phyloP scores from a whole-genome alignment of 2,329 filamentous ascomycete species.

The Botryosphaeria dothidea region DNA sequence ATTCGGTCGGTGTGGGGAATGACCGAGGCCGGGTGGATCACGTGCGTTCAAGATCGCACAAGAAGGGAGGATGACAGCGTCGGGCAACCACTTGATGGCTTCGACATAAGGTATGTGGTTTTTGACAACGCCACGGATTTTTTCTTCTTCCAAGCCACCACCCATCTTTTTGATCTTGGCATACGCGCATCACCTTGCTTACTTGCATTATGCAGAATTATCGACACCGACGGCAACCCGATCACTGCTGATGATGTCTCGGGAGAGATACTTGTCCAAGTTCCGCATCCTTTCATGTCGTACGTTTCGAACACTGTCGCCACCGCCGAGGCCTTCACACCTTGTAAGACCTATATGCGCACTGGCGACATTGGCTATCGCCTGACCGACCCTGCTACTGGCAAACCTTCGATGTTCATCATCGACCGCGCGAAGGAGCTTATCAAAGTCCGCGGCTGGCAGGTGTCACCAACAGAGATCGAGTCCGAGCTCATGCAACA shows the following conservation, averaged over 20 bases:
- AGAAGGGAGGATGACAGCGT: constrained; percentile 16
- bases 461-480: constrained; percentile 52
- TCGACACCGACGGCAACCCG: not conserved
- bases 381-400: not conserved
- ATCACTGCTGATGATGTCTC: not conserved
- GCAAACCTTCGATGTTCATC: constrained; percentile 29
- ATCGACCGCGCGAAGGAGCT: constrained; percentile 45
- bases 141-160: not conserved
- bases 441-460: constrained; percentile 52
- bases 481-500: constrained; percentile 49
- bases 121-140: not conserved
- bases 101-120: constrained; percentile 10
- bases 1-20: constrained; percentile 56
- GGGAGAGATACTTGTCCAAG: not conserved
- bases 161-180: not conserved
- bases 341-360: constrained; percentile 22
- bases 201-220: not conserved
- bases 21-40: constrained; percentile 52
- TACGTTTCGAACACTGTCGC: constrained; percentile 19
- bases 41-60: constrained; percentile 21
- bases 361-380: constrained; percentile 21
- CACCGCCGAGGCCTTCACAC: constrained; percentile 23
- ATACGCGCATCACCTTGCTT: not conserved
- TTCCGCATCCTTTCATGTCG: constrained; percentile 3
- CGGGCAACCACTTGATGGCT: constrained; percentile 10